Evolutionary conservation across 768 basidiomycete genomes (phyloP).

Genomic region (Hericium alpestre): DNA sequence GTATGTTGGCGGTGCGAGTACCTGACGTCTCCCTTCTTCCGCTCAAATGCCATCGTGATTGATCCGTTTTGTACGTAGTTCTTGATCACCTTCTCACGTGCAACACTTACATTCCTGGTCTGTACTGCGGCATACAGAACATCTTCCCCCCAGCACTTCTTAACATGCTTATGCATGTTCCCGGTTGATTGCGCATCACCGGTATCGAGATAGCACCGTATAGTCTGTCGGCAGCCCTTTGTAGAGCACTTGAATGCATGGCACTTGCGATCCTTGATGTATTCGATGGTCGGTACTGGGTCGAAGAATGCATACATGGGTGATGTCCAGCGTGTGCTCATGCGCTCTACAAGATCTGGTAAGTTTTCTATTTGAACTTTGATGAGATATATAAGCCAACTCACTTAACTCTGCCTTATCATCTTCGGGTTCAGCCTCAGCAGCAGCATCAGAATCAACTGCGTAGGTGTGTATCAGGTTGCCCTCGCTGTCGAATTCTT

Average conservation of each 20-base stretch:
- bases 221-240: constrained; percentile 9
- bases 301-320: constrained; percentile 21
- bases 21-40: not conserved
- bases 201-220: constrained; percentile 17
- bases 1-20: not conserved
- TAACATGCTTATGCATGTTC: not conserved
- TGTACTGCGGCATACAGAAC: not conserved
- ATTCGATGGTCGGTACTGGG: constrained; percentile 7
- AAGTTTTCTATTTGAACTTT: too few species aligned
- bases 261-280: constrained; percentile 9
- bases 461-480: too few species aligned
- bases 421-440: too few species aligned
- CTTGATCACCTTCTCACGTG: not conserved
- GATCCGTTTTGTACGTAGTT: not conserved
- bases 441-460: too few species aligned
- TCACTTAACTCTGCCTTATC: too few species aligned
- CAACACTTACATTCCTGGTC: not conserved
- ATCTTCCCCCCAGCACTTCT: constrained; percentile 1
- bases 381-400: too few species aligned
- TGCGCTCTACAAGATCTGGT: not conserved
- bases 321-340: constrained; percentile 14
- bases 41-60: not conserved
- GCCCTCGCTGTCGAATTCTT: too few species aligned
- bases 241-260: constrained; percentile 19
- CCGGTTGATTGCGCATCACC: constrained; percentile 13